Evolutionary conservation across 306 rosid genomes (phyloP).

Genomic region (Abrus precatorius): DNA sequence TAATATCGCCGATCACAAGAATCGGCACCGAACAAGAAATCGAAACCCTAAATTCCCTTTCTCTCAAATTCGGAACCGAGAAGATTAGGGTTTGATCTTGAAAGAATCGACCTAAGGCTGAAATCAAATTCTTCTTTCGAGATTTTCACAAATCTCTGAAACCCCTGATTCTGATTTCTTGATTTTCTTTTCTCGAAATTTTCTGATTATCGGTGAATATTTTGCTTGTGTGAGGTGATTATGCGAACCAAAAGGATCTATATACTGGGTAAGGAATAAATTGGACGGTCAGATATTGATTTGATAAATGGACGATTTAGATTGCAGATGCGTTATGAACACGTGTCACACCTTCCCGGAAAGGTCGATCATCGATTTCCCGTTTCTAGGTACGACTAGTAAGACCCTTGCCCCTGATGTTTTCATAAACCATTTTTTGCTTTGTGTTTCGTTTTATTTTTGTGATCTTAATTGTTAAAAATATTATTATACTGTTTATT

Average conservation of each 20-base stretch:
- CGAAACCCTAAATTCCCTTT: slow-evolving; percentile 57
- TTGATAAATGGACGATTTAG: slow-evolving; percentile 27
- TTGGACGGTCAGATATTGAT: slow-evolving; percentile 33
- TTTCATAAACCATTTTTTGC: no score
- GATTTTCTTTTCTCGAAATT: slow-evolving; percentile 31
- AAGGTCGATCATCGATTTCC: slow-evolving; percentile 9
- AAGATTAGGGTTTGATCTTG: slow-evolving; percentile 39
- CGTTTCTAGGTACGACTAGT: no score
- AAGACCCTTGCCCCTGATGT: no score
- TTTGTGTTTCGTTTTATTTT: no score
- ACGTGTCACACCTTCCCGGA: slow-evolving; percentile 38
- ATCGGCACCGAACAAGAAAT: slow-evolving; percentile 41
- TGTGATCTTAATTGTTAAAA: no score
- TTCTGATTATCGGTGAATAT: slow-evolving; percentile 32
- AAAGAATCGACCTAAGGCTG: slow-evolving; percentile 17
- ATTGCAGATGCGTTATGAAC: slow-evolving; percentile 42
- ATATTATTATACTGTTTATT: no score
- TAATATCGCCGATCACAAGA: slow-evolving; percentile 41
- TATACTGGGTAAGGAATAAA: slow-evolving; percentile 33
- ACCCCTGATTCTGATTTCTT: slow-evolving; percentile 27
- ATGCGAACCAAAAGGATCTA: neutral
- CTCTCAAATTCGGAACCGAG: slow-evolving; percentile 18
- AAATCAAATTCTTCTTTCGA: slow-evolving; percentile 12
- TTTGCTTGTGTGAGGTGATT: neutral
- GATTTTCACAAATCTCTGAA: slow-evolving; percentile 42